Base-by-base conservation (phyloP, 2,329 filamentous ascomycete genomes). In the Calonectria crousiana region DNA sequence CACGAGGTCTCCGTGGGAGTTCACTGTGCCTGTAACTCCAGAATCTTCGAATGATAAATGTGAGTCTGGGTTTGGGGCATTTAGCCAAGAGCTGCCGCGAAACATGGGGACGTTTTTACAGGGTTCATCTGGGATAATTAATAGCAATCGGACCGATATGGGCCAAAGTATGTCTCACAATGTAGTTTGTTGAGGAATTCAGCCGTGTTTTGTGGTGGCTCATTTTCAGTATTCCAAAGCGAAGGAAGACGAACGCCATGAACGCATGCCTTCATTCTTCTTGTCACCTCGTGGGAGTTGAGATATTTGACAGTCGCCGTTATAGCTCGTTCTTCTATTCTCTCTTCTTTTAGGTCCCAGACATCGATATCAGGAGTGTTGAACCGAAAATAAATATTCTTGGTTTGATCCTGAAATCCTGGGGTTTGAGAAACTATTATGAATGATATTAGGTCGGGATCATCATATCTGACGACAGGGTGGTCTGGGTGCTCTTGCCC, bases 321-420 rank as follows among this genome's bases (percentile, higher is more conserved):
- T n/a, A 72, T 72, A 74, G 74, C 74, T 36, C 70, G 38, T 10
- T 47, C 30, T 34, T 66, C n/a, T 53, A 67, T 32, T 30, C 41
- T 71, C 5, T 32, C 44, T 71, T 87, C 84, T 71, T 88, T 84
- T 1, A 88, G 79, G 4, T 82, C 83, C 65, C 88, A 82, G 23
- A 84, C 79, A 67, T 85, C 84, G 1, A 89, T 78, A 6, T 86
- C 85, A 14, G 78, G 73, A 20, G 89, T 86, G 73, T 87, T 88
- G 75, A 89, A 88, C 10, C 87, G 84, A 76, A 84, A 88, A 74
- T 87, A 85, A 30, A 82, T 81, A 10, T 81, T 78, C 38, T 82
- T 78, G 34, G 73, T 74, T 52, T 77, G 3, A n/a, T 18, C 9
- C 9, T n/a, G 3, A 18, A n/a, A 32, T 16, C 4, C 6, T 32